Evolutionary conservation across 768 basidiomycete genomes (phyloP), one percentile per base, ranked within the genome.

Genomic region (Xerocomellus dryophilus): DNA sequence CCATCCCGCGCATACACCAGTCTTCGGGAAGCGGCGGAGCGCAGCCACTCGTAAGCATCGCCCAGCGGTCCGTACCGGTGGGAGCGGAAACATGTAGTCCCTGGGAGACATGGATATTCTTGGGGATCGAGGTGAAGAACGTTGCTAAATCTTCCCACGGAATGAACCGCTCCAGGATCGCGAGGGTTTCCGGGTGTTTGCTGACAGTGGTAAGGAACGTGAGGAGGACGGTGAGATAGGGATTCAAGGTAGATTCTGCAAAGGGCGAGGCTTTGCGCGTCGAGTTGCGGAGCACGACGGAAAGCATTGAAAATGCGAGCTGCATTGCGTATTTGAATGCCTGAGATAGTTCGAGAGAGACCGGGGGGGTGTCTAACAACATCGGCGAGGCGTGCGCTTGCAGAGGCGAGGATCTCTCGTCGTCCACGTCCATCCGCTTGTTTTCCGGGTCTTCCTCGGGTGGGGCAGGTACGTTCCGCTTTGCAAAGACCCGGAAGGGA

Each of bases 1-100:
- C 94, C 86, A 95, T 92, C 1, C 97, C 97, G 31, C 97, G 81
- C 60, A 98, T 67, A 63, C 89, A 90, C 93, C 95, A 98, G 64
- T 98, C 97, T 70, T 99, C 97, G 0, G 90, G 80, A 2, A 98
- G 74, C 0, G 91, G 85, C 0, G 85, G 85, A 20, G 81, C 73
- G 56, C 83, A 86, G 14, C 82, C 82, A 42, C 77, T 83, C 0
- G 87, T 88, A 31, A 90, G 76, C 75, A 94, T 83, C 21, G 74
- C 67, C 76, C 85, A 84, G 35, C 80, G 78, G 42, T 86, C 79
- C 34, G 71, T 67, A n/a, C 73, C 67, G 31, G 67, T 41, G 43
- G 63, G 59, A 57, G 60, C 49, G 50, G 67, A 55, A 18, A 69
- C 65, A 36, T 51, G 61, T 32, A 83, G 61, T 12, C 76, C 76